Base-by-base conservation (phyloP, 2,329 filamentous ascomycete genomes). In the Aspergillus sp. region DNA sequence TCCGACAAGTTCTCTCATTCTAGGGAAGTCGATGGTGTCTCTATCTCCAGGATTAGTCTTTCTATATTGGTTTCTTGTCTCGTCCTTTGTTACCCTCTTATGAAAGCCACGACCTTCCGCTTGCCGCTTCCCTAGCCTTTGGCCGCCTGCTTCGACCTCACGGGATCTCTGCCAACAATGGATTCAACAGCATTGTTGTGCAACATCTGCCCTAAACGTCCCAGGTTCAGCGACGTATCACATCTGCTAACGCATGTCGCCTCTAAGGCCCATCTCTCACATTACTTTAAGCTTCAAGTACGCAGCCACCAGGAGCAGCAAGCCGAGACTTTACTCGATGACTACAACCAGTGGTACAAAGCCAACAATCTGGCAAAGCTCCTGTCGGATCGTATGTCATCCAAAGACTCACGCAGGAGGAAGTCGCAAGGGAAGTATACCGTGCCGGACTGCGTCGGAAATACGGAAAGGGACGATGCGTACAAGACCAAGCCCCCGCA, bases 191-290 rank as follows among this genome's bases (percentile, higher is more conserved):
- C 89, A 56, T 85, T 97, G 49, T 78, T 86, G 65, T 98, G 93
- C 84, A 87, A 82, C 68, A 88, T 96, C 65, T 98, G 93, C 72
- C 88, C 89, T 37, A 90, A 88, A 64, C 83, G 83, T 60, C 90
- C 91, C 40, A 84, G 77, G 30, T 97, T 97, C 77, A 96, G 91
- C 56, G 93, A 98, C 74, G 82, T 92, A 45, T 96, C 93, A 34
- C 93, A 97, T 74, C 81, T 97, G 39, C 84, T 98, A 70, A 98
- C 93, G 12, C 93, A 98, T 71, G 86, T 97, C 61, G 86, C 89
- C 59, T 97, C 93, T 63, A 97, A 97, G 72, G 89, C 89, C n/a
- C 93, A 98, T 72, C 80, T 97, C 34, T 87, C 91, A 59, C 85
- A 91, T 70, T 87, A 90, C 68, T 96, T 93, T 78, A 91, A 91